Conservation (phyloP, 1,284 basidiomycete species). For the Marasmius fiardii region DNA sequence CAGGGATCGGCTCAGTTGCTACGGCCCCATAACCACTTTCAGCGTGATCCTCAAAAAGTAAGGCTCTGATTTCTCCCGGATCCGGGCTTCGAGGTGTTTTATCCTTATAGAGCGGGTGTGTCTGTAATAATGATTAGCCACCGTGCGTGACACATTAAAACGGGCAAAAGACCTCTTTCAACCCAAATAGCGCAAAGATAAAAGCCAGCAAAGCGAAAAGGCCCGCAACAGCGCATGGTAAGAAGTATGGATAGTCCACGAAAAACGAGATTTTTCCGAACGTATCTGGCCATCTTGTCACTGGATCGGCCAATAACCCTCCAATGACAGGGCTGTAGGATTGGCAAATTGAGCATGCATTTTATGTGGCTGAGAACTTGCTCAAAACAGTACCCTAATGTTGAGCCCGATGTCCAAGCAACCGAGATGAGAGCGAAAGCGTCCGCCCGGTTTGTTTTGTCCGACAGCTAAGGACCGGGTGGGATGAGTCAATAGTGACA, state of each 20-base stretch:
- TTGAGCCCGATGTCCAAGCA: conserved; percentile 38
- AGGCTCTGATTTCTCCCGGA: conserved; percentile 5
- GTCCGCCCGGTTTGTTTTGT: conserved; percentile 40
- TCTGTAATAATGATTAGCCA: neutral
- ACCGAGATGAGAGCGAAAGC: conserved; percentile 39
- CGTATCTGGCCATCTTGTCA: conserved; percentile 32
- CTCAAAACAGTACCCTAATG: conserved; percentile 30
- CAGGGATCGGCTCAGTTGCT: neutral
- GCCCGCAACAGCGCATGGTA: conserved; percentile 36
- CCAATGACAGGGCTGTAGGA: conserved; percentile 35
- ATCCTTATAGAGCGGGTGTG: neutral
- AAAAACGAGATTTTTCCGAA: conserved; percentile 30
- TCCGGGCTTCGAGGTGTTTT: conserved; percentile 5
- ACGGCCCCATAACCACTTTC: neutral
- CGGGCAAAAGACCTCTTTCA: conserved; percentile 29
- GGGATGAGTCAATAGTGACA: neutral
- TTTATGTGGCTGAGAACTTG: no score
- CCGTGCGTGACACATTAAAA: neutral
- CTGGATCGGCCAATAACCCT: conserved; percentile 38
- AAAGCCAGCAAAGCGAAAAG: conserved; percentile 25
- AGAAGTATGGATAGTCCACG: conserved; percentile 35
- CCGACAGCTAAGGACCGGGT: conserved; percentile 27
- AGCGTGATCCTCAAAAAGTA: neutral
- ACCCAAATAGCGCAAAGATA: conserved; percentile 21
- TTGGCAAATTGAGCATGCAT: neutral